phyloP scores from a whole-genome alignment of 805 yeast species.

The Yamadazyma olivae region DNA sequence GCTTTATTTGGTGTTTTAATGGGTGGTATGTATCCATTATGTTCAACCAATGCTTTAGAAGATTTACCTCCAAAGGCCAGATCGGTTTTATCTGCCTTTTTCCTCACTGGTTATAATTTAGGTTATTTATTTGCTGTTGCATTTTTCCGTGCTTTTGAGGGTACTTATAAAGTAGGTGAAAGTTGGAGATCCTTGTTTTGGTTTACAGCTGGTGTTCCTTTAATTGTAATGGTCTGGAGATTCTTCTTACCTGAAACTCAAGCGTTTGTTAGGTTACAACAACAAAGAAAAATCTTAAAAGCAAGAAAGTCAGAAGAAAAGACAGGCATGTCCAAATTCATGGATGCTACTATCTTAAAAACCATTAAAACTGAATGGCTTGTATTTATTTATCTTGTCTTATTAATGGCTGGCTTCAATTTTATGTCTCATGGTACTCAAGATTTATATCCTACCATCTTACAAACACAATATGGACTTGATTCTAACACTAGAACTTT shows the following conservation, averaged over 20 bases:
- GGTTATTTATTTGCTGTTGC: slow-evolving; percentile 65
- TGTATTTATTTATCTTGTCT: slow-evolving; percentile 26
- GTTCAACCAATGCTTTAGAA: slow-evolving; percentile 65
- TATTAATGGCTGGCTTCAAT: slow-evolving; percentile 64
- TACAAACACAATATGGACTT: slow-evolving; percentile 50
- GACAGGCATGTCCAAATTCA: slow-evolving; percentile 6
- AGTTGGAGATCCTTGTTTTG: slow-evolving; percentile 73
- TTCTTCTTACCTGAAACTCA: slow-evolving; percentile 58
- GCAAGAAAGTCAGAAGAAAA: neutral
- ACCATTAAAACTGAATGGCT: slow-evolving; percentile 41
- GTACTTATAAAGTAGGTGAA: slow-evolving; percentile 38
- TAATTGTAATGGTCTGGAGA: slow-evolving; percentile 58
- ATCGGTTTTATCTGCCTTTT: slow-evolving; percentile 60
- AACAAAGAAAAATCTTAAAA: slow-evolving; percentile 8
- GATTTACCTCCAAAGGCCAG: slow-evolving; percentile 59
- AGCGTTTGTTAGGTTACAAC: slow-evolving; percentile 35
- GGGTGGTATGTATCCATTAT: slow-evolving; percentile 71
- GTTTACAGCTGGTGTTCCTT: slow-evolving; percentile 70
- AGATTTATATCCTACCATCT: slow-evolving; percentile 66
- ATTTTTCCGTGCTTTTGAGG: slow-evolving; percentile 58
- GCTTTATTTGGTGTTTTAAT: slow-evolving; percentile 66
- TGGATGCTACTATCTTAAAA: slow-evolving; percentile 9
- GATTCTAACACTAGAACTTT: slow-evolving; percentile 50
- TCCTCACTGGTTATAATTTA: slow-evolving; percentile 52
- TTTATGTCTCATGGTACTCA: slow-evolving; percentile 75